Evolutionary conservation across 495 filamentous ascomycete species (phyloP).

Genomic region (Penicillium cosmopolitanum): DNA sequence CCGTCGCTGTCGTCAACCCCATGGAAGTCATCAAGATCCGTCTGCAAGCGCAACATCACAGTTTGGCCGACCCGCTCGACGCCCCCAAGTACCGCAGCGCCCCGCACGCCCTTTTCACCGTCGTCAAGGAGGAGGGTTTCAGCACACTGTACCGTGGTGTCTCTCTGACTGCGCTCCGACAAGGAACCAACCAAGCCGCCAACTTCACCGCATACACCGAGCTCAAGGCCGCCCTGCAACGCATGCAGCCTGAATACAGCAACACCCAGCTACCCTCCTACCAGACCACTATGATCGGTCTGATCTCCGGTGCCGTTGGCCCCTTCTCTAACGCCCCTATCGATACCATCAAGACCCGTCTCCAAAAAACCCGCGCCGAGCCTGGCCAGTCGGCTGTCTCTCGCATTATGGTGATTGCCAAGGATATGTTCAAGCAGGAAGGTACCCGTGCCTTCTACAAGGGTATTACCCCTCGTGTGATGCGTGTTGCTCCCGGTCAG

Average conservation of each 20-base stretch:
- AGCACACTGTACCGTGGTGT: slow-evolving; percentile 90
- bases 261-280: slow-evolving; percentile 73
- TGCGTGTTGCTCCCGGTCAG: slow-evolving; percentile 96
- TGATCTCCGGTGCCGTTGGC: slow-evolving; percentile 92
- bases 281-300: slow-evolving; percentile 88
- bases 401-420: slow-evolving; percentile 76
- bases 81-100: slow-evolving; percentile 96
- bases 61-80: slow-evolving; percentile 88
- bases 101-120: slow-evolving; percentile 91
- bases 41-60: slow-evolving; percentile 95
- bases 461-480: slow-evolving; percentile 96
- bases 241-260: slow-evolving; percentile 63
- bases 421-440: slow-evolving; percentile 97
- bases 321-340: slow-evolving; percentile 96
- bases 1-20: slow-evolving; percentile 91
- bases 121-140: slow-evolving; percentile 87
- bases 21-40: slow-evolving; percentile 99
- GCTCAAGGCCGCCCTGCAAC: slow-evolving; percentile 78
- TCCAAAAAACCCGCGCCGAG: slow-evolving; percentile 87
- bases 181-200: slow-evolving; percentile 96
- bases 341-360: slow-evolving; percentile 96
- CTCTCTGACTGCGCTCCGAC: slow-evolving; percentile 86
- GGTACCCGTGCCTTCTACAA: slow-evolving; percentile 96
- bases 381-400: slow-evolving; percentile 76
- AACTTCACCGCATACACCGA: slow-evolving; percentile 99